phyloP scores from a whole-genome alignment of 139 green algal genomes.

The Bryopsis sp. region DNA sequence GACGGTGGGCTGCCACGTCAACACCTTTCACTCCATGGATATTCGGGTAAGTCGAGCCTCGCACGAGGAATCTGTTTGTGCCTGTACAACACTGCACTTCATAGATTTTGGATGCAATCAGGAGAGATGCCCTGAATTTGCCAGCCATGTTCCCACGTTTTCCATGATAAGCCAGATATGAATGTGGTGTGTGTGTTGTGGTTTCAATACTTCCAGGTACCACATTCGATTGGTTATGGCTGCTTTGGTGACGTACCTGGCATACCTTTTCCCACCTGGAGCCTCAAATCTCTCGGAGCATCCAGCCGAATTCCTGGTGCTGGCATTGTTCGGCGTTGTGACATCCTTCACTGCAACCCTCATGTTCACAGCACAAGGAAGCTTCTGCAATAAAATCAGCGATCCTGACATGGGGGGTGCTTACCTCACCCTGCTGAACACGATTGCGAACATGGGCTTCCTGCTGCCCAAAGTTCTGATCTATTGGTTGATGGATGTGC shows the following conservation, averaged over 20 bases:
- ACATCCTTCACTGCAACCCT: slow-evolving; percentile 71
- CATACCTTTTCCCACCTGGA: slow-evolving; percentile 26
- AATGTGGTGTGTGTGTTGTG: no score
- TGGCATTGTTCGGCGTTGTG: slow-evolving; percentile 47
- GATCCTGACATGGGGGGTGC: slow-evolving; percentile 70
- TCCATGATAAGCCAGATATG: no score
- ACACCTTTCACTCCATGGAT: slow-evolving; percentile 4
- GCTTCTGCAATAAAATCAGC: slow-evolving; percentile 67
- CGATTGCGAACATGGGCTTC: slow-evolving; percentile 85
- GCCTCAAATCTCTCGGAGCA: slow-evolving; percentile 33
- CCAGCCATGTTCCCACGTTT: no score
- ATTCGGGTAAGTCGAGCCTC: no score
- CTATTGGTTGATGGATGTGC: slow-evolving; percentile 50
- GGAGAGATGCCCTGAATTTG: no score
- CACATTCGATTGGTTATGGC: slow-evolving; percentile 21
- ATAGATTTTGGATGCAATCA: no score
- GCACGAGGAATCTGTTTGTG: no score
- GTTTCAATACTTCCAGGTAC: no score
- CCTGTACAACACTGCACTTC: no score
- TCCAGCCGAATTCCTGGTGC: slow-evolving; percentile 31
- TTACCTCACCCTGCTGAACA: slow-evolving; percentile 94
- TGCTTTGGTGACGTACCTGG: slow-evolving; percentile 17
- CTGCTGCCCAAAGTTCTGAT: slow-evolving; percentile 63
- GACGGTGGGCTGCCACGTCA: slow-evolving; percentile 39
- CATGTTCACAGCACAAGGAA: slow-evolving; percentile 80